Evolutionary conservation across 306 rosid genomes (phyloP).

Genomic region (Lablab purpureus): DNA sequence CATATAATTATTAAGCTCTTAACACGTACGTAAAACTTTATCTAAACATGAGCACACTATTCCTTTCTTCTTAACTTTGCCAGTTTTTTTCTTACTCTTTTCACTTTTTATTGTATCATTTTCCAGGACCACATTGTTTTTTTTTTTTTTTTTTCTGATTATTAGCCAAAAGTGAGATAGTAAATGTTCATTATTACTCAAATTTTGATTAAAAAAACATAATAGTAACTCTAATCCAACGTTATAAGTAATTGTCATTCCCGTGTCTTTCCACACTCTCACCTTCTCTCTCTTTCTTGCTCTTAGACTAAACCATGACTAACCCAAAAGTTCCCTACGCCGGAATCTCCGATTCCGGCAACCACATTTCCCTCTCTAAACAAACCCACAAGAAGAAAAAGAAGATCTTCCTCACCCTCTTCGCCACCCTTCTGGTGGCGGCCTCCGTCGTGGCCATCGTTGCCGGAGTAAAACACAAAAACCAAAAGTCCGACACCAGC

Average conservation of each 20-base stretch:
- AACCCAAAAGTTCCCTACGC: constrained; percentile 41
- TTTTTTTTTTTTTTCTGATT: no score
- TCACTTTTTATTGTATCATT: no score
- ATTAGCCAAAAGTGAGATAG: no score
- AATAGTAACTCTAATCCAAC: constrained; percentile 18
- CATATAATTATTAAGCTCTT: no score
- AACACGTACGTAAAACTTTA: no score
- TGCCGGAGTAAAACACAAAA: constrained; percentile 50
- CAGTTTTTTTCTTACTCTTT: no score
- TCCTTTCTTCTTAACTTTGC: no score
- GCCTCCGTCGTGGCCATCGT: constrained; percentile 54
- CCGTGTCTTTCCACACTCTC: background rate
- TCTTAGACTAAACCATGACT: constrained; percentile 35
- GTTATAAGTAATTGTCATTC: constrained; percentile 23
- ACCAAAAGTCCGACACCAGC: background rate
- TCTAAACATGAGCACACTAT: no score
- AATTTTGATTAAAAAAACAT: background rate
- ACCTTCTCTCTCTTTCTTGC: background rate
- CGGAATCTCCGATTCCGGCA: constrained; percentile 46
- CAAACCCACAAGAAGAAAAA: constrained; percentile 30
- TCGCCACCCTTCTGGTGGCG: constrained; percentile 53
- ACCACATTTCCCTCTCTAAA: constrained; percentile 37
- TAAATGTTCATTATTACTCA: background rate
- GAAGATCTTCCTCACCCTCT: constrained; percentile 52
- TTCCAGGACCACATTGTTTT: no score